Base-by-base conservation (phyloP, 768 basidiomycete species). In the Boletus eberwhitei region DNA sequence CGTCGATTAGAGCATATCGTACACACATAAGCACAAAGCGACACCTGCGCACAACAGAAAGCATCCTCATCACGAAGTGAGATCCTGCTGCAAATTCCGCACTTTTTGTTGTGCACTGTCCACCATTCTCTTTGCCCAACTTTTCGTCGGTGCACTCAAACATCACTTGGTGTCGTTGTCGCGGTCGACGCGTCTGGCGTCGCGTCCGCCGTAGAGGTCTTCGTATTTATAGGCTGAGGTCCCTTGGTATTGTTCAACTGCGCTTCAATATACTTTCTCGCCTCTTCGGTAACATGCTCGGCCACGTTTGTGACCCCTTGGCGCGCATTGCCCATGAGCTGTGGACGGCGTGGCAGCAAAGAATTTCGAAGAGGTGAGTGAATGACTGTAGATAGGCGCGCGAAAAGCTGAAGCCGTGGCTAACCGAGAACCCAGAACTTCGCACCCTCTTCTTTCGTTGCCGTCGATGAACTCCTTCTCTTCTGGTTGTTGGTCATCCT, bases 81-180 rank as follows among this genome's bases (percentile, higher is more conserved):
- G 21, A 35, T 5, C 38, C 24, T 26, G 26, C 8, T 59, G 58
- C 34, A 59, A 54, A 36, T 7, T 19, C 34, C 59, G 59, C 24
- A 54, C 22, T 36, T 53, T 60, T 32, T 64, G 62, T 35, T 64
- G 55, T 9, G 45, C 59, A 5, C 4, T 44, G 7, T 46, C 43
- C 48, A 36, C 45, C 52, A 63, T 58, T 26, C 44, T 47, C 45
- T 58, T 60, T n/a, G 55, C 62, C 62, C 62, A 64, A 32, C n/a
- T n/a, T n/a, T 24, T 63, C 12, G 53, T 59, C 13, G 62, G 37
- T 3, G 36, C 34, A 35, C 19, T 47, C 14, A 57, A n/a, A 16
- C 50, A n/a, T 60, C 54, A 4, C 22, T 45, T 11, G 48, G 26
- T 5, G 44, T 41, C 5, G 39, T 43, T 2, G 44, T 3, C 24